Evolutionary conservation across 176 grass and related monocot species (phyloP), one percentile per base, ranked within the genome.

Genomic region (Aegilops speltoides): DNA sequence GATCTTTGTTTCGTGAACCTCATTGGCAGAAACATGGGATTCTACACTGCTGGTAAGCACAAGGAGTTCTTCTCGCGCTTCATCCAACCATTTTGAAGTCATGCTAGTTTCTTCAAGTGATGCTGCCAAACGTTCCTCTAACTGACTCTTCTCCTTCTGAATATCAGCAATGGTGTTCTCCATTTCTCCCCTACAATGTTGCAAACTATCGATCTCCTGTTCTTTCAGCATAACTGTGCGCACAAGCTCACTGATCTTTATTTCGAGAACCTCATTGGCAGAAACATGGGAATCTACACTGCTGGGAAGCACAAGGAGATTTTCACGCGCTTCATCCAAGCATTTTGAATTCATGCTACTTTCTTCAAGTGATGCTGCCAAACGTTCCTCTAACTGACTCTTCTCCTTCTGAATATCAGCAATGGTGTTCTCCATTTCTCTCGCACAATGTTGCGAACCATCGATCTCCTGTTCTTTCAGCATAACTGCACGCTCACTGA

Each of bases 131-230:
- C 71, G 71, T 74, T 74, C 71, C 41, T 74, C 71, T 48, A 74
- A 74, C 71, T 74, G 40, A 48, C 22, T 48, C 71, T 74, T 74
- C 14, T 73, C 71, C 71, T 74, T 74, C 71, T 74, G 71, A 75
- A 75, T 75, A 75, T 75, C 41, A 46, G 41, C 43, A 28, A 75
- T 9, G 72, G 23, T 48, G 23, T 75, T 46, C 72, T 75, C 72
- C 72, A 75, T 75, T 48, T 75, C 72, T 75, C 72, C 23, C 6
- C 8, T 48, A 48, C 72, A 75, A 48, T 28, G 41, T 23, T 75
- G 41, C 23, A 48, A 46, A 75, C 41, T 24, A 73, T 46, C 70
- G 3, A 73, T 73, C 4, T 73, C 70, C 43, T 73, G n/a, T 73
- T 73, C 70, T 73, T 73, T 73, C 70, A 73, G 38, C n/a, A 73